Conservation (phyloP, 164 flowering plant genomes). For the Stephania cephalantha region DNA sequence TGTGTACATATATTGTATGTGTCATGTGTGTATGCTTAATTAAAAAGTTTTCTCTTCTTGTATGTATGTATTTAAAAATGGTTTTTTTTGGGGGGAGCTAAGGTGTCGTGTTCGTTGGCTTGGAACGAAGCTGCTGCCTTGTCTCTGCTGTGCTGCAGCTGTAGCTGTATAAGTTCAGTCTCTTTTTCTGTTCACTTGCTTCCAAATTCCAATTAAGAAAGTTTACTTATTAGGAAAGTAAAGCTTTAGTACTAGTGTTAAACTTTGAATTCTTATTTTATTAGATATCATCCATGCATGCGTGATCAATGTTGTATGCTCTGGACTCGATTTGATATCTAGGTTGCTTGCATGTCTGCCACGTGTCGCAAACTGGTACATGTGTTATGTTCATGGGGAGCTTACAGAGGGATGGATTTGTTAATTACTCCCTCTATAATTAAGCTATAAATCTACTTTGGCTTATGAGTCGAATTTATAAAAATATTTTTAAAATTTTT, state of each 20-base stretch:
- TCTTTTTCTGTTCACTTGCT: background rate
- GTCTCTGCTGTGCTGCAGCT: background rate
- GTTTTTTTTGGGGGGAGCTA: background rate
- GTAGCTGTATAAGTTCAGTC: background rate
- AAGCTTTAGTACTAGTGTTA: background rate
- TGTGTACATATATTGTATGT: too few relatives aligned
- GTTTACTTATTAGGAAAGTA: background rate
- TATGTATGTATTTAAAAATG: background rate
- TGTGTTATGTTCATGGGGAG: background rate
- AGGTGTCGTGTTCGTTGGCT: background rate
- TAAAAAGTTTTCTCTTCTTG: background rate
- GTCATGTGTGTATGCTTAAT: too few relatives aligned
- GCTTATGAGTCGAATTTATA: too few relatives aligned
- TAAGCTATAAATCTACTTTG: too few relatives aligned
- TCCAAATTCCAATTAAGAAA: background rate
- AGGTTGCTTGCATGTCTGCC: constrained; percentile 2
- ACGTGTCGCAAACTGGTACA: background rate
- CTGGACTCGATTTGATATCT: background rate
- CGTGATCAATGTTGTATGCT: too few relatives aligned
- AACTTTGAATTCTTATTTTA: too few relatives aligned
- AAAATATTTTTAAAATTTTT: too few relatives aligned
- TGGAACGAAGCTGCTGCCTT: background rate
- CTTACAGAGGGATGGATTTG: too few relatives aligned
- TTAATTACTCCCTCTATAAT: too few relatives aligned
- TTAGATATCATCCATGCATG: too few relatives aligned